Evolutionary conservation across 2,329 filamentous ascomycete genomes (phyloP), one percentile per base, ranked within the genome.

Genomic region (Bipolaris zeicola): DNA sequence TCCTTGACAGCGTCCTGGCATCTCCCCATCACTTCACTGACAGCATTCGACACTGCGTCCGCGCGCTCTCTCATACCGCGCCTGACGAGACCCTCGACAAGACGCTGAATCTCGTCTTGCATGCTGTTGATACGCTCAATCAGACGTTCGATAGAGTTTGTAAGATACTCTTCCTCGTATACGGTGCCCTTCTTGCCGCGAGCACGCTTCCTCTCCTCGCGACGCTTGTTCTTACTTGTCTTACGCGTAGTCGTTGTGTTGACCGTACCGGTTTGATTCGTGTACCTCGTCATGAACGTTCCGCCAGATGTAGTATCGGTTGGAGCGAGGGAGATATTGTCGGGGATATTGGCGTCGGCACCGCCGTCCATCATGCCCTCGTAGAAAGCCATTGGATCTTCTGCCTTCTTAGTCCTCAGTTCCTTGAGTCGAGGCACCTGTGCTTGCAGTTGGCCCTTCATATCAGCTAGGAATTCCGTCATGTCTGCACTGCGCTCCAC

Each of bases 141-240:
- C 33, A 99, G 82, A 22, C 95, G 83, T 11, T 89, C 85, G 34
- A 98, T 87, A 65, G 89, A 94, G 74, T 93, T 95, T 56, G 96
- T 88, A 5, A 99, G 85, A 75, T 99, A 99, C 76, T 98, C 95
- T 72, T 98, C 94, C 76, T 99, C 95, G 76, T 99, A 99, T 5
- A 99, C 91, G 14, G 91, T 96, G 10, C 95, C 95, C 81, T 98
- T 98, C 75, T 96, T 94, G 22, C 95, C 95, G 6, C 92, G 83
- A 0, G 95, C 95, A 14, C 94, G 87, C 83, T 99, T 99, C 75
- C 96, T 87, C 81, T 99, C 95, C 77, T 99, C 95, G 18, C 92
- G 84, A 22, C 89, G 83, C 50, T 92, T 87, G 72, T 96, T 97
- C 81, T 95, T 96, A 71, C 87, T 90, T 38, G 92, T 96, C 56